phyloP scores from a whole-genome alignment of 768 basidiomycete genomes.

The Wakefieldia striispora region DNA sequence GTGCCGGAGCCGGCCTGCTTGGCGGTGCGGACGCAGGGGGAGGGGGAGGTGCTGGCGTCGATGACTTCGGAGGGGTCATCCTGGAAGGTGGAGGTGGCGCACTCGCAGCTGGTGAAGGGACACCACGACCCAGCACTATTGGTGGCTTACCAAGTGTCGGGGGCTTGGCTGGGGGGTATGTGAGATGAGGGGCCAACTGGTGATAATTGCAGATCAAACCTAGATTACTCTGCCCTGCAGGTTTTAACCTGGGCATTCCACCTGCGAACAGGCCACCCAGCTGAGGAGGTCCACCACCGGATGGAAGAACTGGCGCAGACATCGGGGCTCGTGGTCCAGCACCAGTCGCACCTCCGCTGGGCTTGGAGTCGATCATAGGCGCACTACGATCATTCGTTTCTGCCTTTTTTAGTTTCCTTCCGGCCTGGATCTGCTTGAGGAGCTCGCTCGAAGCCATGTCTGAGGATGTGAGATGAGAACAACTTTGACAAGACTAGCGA shows the following conservation, averaged over 20 bases:
- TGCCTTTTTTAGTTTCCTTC: slow-evolving; percentile 78
- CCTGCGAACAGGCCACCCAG: slow-evolving; percentile 85
- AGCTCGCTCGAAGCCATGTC: slow-evolving; percentile 76
- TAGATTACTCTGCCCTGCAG: slow-evolving; percentile 60
- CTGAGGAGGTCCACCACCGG: slow-evolving; percentile 66
- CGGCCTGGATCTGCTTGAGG: slow-evolving; percentile 78
- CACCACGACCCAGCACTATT: slow-evolving; percentile 52
- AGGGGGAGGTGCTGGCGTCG: slow-evolving; percentile 34
- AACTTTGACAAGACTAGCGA: too few species aligned
- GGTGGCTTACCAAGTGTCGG: slow-evolving; percentile 67
- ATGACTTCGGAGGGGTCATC: slow-evolving; percentile 28
- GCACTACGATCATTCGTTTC: slow-evolving; percentile 81
- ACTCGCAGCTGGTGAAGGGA: slow-evolving; percentile 27
- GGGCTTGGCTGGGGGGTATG: slow-evolving; percentile 49
- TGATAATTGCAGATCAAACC: slow-evolving; percentile 39
- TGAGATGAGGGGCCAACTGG: slow-evolving; percentile 2
- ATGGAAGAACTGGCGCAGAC: slow-evolving; percentile 16
- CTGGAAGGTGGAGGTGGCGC: slow-evolving; percentile 32
- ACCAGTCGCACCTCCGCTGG: slow-evolving; percentile 39
- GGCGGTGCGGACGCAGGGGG: slow-evolving; percentile 34
- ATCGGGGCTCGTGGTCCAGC: slow-evolving; percentile 29
- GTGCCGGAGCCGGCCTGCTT: slow-evolving; percentile 32
- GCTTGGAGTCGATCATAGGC: slow-evolving; percentile 52
- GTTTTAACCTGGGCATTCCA: slow-evolving; percentile 87
- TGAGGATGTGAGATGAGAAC: not conserved